Evolutionary conservation across 78 protist species (phyloP).

Genomic region (Fonticula alba): DNA sequence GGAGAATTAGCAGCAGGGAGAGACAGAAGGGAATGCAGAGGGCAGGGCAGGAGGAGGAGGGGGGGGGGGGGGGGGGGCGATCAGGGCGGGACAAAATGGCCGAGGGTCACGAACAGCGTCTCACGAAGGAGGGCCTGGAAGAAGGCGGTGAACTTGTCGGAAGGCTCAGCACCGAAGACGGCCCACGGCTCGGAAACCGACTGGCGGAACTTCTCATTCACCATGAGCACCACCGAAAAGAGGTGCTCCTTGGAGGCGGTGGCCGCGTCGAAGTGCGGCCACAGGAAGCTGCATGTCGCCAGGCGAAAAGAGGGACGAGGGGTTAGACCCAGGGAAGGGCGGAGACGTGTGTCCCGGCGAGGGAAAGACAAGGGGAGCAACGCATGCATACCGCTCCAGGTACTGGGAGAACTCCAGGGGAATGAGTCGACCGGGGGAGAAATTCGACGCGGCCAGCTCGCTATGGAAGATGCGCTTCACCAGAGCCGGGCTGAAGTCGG

Average conservation of each 20-base stretch:
- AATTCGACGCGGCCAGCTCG: not conserved
- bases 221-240: slow-evolving; percentile 48
- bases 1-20: no score
- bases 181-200: slow-evolving; percentile 4
- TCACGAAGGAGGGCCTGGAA: slow-evolving; percentile 17
- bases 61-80: no score
- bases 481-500: slow-evolving; percentile 1
- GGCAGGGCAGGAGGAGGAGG: no score
- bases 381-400: slow-evolving; percentile 24
- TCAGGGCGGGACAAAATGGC: no score
- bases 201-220: slow-evolving; percentile 58
- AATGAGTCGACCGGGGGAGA: not conserved
- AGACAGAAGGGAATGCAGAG: no score
- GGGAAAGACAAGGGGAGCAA: slow-evolving; percentile 3
- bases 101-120: no score
- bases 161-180: not conserved
- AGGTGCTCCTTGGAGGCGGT: slow-evolving; percentile 4
- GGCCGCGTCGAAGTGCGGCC: slow-evolving; percentile 43
- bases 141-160: slow-evolving; percentile 9
- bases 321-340: slow-evolving; percentile 6
- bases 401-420: slow-evolving; percentile 19
- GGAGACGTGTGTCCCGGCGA: not conserved
- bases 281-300: slow-evolving; percentile 37
- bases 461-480: slow-evolving; percentile 7
- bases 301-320: slow-evolving; percentile 1